phyloP scores from a whole-genome alignment of 2,329 filamentous ascomycete species.

The Aureobasidium pullulans region DNA sequence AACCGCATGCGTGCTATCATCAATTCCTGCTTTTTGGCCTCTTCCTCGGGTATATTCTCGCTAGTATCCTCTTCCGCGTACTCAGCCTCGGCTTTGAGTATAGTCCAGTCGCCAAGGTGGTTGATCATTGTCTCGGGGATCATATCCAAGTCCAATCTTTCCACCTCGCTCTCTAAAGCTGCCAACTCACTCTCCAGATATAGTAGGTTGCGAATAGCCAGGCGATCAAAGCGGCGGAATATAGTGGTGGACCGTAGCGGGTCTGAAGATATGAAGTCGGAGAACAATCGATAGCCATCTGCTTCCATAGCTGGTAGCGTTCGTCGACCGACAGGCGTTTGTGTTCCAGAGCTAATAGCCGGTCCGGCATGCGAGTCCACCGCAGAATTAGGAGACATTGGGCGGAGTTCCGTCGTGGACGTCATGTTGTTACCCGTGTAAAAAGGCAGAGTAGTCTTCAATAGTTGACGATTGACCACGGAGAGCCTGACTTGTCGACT shows the following conservation, averaged over 20 bases:
- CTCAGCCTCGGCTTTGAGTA: not conserved
- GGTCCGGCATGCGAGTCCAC: not conserved
- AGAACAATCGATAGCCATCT: slow-evolving; percentile 7
- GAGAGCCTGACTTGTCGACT: too few relatives aligned
- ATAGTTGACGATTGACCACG: too few relatives aligned
- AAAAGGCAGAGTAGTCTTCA: not conserved
- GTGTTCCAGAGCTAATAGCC: not conserved
- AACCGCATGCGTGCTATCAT: slow-evolving; percentile 4
- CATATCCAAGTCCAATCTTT: slow-evolving; percentile 1
- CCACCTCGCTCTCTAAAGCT: slow-evolving; percentile 4
- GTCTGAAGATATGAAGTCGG: not conserved
- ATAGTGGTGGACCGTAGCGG: slow-evolving; percentile 4
- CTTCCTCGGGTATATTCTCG: not conserved
- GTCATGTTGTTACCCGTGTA: not conserved
- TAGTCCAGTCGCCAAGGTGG: not conserved
- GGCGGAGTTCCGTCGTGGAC: slow-evolving; percentile 1
- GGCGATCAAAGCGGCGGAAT: slow-evolving; percentile 7
- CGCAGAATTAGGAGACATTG: not conserved
- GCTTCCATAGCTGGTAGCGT: not conserved
- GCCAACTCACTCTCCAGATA: slow-evolving; percentile 12
- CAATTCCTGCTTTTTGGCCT: not conserved
- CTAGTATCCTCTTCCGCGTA: not conserved
- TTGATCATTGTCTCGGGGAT: not conserved
- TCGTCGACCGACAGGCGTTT: not conserved
- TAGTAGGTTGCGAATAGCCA: slow-evolving; percentile 8